Evolutionary conservation across 2,329 filamentous ascomycete genomes (phyloP).

Genomic region (Exutisphaerella laricina): DNA sequence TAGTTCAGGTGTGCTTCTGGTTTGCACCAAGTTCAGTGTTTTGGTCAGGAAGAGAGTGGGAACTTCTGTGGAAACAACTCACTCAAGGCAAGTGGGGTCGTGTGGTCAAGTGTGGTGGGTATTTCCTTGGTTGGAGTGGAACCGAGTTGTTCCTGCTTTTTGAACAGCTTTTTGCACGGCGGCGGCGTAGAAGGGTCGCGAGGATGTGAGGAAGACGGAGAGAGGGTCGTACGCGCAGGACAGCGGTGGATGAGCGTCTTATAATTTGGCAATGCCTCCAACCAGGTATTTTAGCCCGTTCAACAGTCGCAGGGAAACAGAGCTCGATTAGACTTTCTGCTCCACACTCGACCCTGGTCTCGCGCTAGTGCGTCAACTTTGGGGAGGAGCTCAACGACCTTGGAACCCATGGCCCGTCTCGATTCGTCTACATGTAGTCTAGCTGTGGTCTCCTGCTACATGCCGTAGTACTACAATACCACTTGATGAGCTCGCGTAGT

Average conservation of each 20-base stretch:
- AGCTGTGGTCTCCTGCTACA: too few relatives aligned
- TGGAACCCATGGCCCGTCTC: not conserved
- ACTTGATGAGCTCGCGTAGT: too few relatives aligned
- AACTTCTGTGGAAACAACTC: not conserved
- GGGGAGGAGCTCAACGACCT: not conserved
- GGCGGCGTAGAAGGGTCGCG: not conserved
- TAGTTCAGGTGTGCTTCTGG: not conserved
- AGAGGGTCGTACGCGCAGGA: not conserved
- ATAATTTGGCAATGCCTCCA: not conserved
- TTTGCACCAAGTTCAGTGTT: too few relatives aligned
- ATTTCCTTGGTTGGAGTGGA: not conserved
- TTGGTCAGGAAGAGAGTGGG: not conserved
- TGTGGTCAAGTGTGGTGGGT: not conserved
- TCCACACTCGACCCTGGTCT: not conserved
- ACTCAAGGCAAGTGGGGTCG: not conserved
- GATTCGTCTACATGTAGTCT: too few relatives aligned
- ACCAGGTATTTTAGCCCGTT: not conserved
- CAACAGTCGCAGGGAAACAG: not conserved
- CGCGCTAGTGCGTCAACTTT: not conserved
- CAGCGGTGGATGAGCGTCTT: not conserved
- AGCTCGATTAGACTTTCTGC: constrained; percentile 1
- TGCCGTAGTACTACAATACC: too few relatives aligned
- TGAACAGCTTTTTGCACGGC: constrained; percentile 2
- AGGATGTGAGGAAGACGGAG: not conserved
- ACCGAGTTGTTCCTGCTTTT: not conserved